Evolutionary conservation across 1,284 basidiomycete species (phyloP), one percentile per base, ranked within the genome.

Genomic region (Tylopilus sp.): DNA sequence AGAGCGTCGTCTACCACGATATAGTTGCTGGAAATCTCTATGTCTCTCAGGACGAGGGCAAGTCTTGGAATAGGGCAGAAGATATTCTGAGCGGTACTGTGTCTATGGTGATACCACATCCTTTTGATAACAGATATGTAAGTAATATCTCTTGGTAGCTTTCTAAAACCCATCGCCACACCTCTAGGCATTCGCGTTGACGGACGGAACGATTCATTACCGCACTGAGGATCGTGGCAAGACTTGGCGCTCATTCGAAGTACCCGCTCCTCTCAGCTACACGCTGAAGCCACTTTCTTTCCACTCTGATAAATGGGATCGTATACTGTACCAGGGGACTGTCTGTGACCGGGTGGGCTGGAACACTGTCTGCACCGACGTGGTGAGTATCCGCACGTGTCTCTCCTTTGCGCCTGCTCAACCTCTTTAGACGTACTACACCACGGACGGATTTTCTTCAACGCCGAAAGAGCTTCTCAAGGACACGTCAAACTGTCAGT

Each of bases 31-130:
- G 88, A 11, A 78, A 83, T 53, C 78, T 98, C 8, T 85, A 85
- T 64, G 81, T 94, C 7, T 95, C 93, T 4, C 76, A 79, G n/a
- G 85, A 98, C 66, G 96, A 99, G 74, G 96, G 96, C 47, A 94
- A 88, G 72, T 73, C 74, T 0, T 98, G 94, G 94, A 70, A 69
- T 1, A 69, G 66, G 45, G 84, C 88, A 46, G 73, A 79, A 0
- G 84, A 77, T 43, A 82, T 96, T 43, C 85, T 83, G 0, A 62
- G 71, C 43, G 86, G 87, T 26, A 72, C 81, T 48, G 86, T 90
- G 2, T 65, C 76, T 9, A 83, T 90, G 76, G 84, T 98, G 48
- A 76, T 98, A 52, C 84, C 90, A 57, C 96, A 98, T 68, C 95
- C 96, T 2, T 87, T 88, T 65, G 83, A 94, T 68, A 90, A 85